These are phyloP conservation scores for Cladosporium halotolerans DNA, from an alignment of 2,329 filamentous ascomycete species.

Conservation along the genomic window DNA sequence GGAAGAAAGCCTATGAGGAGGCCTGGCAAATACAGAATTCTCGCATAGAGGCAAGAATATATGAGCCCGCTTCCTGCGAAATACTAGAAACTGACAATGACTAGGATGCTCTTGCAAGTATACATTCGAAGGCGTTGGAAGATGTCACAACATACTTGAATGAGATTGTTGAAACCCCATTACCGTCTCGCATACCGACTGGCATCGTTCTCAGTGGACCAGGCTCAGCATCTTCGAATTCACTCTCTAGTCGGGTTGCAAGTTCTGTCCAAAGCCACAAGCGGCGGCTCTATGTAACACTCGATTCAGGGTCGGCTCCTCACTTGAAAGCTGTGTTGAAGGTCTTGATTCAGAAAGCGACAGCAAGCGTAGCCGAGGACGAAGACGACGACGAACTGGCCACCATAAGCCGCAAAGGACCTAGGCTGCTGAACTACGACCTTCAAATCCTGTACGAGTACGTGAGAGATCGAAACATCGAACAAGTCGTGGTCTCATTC, in stretches of 20 bases:
- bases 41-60: conserved; percentile 52
- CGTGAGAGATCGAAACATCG: conserved; percentile 47
- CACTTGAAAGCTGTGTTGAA: conserved; percentile 70
- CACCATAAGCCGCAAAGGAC: conserved; percentile 42
- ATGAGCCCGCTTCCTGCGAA: conserved; percentile 13
- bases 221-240: conserved; percentile 67
- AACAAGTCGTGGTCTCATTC: conserved; percentile 64
- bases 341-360: conserved; percentile 64
- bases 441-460: conserved; percentile 62
- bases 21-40: conserved; percentile 60
- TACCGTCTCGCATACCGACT: conserved; percentile 14
- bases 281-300: conserved; percentile 54
- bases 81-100: conserved; percentile 27
- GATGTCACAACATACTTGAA: conserved; percentile 15
- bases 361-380: conserved; percentile 37
- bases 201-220: conserved; percentile 66
- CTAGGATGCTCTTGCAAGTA: conserved; percentile 5
- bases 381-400: conserved; percentile 51
- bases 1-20: conserved; percentile 55
- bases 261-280: conserved; percentile 34
- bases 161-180: conserved; percentile 12
- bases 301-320: conserved; percentile 64
- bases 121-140: conserved; percentile 32
- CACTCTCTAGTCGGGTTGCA: conserved; percentile 63
- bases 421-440: conserved; percentile 70